Evolutionary conservation across 1,284 basidiomycete genomes (phyloP).

Genomic region (Boletus smithii): DNA sequence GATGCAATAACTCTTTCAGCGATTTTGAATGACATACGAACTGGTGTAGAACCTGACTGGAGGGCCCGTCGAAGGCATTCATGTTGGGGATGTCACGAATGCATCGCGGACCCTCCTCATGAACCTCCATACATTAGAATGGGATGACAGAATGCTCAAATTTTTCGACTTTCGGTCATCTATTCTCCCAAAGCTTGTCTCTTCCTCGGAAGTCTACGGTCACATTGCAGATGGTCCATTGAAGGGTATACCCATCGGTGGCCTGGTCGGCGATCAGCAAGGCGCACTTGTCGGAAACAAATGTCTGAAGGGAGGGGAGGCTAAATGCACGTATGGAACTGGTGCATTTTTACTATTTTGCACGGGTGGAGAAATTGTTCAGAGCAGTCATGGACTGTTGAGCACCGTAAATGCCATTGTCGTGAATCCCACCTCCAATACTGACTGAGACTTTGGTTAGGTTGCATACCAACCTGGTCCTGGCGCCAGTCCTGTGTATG

Average conservation of each 20-base stretch:
- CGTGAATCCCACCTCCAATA: not conserved
- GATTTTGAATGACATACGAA: constrained; percentile 1
- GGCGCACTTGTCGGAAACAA: constrained; percentile 97
- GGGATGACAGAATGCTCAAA: constrained; percentile 79
- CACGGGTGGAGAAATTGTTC: constrained; percentile 85
- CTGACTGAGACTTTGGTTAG: constrained; percentile 38
- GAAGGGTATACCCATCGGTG: constrained; percentile 80
- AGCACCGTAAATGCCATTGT: constrained; percentile 67
- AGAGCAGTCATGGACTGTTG: constrained; percentile 83
- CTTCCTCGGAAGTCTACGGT: constrained; percentile 92
- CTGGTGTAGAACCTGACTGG: constrained; percentile 76
- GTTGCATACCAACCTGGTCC: constrained; percentile 91
- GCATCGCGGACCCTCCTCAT: constrained; percentile 94
- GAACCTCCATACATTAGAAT: constrained; percentile 78
- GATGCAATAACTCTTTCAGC: constrained; percentile 5
- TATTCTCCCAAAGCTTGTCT: constrained; percentile 85
- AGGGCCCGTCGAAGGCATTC: constrained; percentile 63
- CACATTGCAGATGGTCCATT: constrained; percentile 67
- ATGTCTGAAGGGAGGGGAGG: constrained; percentile 80
- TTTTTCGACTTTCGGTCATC: constrained; percentile 85
- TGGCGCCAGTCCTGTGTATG: constrained; percentile 79
- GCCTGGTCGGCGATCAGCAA: constrained; percentile 95
- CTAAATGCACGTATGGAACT: constrained; percentile 95
- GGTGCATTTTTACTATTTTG: constrained; percentile 95
- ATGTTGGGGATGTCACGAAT: constrained; percentile 95